A percentile compares a stretch with the other conserved stretches of the same genome.
Evolutionary conservation across 2,329 filamentous ascomycete species (phyloP).

Genomic region (Alternaria rosae): DNA sequence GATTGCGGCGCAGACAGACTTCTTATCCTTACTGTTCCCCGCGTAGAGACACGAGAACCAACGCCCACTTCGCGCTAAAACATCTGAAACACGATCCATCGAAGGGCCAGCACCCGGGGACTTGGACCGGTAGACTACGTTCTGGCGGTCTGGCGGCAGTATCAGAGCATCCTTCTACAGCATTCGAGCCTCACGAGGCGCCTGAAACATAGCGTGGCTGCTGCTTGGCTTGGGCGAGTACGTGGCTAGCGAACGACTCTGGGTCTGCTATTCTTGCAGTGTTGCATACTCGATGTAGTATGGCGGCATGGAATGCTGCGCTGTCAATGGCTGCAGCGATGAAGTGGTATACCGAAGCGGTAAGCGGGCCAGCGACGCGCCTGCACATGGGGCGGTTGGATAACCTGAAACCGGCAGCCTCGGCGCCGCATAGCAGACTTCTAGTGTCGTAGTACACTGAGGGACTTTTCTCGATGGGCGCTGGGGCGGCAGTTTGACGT

Average conservation of each 20-base stretch:
- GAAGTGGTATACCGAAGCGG: slow-evolving; percentile 34
- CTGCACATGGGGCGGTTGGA: slow-evolving; percentile 46
- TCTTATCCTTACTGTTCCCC: slow-evolving; percentile 43
- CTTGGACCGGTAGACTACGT: slow-evolving; percentile 27
- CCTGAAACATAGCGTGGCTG: slow-evolving; percentile 47
- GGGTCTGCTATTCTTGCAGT: slow-evolving; percentile 34
- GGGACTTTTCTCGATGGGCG: slow-evolving; percentile 8
- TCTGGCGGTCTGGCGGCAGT: slow-evolving; percentile 37
- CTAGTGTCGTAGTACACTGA: slow-evolving; percentile 16
- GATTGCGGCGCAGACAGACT: slow-evolving; percentile 48
- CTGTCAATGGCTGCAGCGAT: slow-evolving; percentile 38
- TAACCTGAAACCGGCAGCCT: slow-evolving; percentile 46
- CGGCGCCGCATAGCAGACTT: slow-evolving; percentile 23
- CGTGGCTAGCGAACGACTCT: slow-evolving; percentile 34
- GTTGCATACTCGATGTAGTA: slow-evolving; percentile 24
- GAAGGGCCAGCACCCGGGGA: slow-evolving; percentile 30
- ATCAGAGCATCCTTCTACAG: slow-evolving; percentile 35
- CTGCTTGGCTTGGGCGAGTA: slow-evolving; percentile 42
- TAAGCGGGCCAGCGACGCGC: slow-evolving; percentile 42
- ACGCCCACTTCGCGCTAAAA: slow-evolving; percentile 46
- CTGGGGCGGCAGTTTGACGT: slow-evolving; percentile 44
- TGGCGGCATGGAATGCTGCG: slow-evolving; percentile 19
- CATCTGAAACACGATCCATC: slow-evolving; percentile 51
- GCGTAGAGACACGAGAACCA: slow-evolving; percentile 44
- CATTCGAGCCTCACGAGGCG: slow-evolving; percentile 39